Base-by-base conservation (phyloP, 108 stramenopile species). In the Nannochloropsis gaditana region DNA sequence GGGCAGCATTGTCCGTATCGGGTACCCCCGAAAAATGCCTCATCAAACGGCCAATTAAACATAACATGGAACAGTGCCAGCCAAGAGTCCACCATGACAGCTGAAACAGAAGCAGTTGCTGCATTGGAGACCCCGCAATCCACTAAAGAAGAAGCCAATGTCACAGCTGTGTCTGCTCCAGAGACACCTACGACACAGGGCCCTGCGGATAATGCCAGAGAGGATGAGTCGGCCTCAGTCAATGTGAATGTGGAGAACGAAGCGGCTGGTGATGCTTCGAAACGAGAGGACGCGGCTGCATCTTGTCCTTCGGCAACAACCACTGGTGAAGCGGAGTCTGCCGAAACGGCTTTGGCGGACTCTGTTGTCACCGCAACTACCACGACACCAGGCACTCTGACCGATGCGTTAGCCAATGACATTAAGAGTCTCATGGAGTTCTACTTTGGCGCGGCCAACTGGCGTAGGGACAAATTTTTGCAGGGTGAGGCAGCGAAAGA, bases 391-490 rank as follows among this genome's bases (percentile, higher is more conserved):
- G 59, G 19, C 59, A 15, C 59, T 15, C 59, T 73, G 59, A 73
- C 59, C 59, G 59, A 15, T n/a, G 59, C 59, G 59, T n/a, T n/a
- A n/a, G n/a, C 59, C 15, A 6, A 15, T 15, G 59, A 73, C 19
- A 15, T 73, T n/a, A 73, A 73, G 59, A n/a, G 19, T 73, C 86
- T 82, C 45, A 81, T 86, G 45, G 86, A 86, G 82, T 86, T 86
- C 47, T 86, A 86, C 83, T 86, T 86, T 31, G 81, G 82, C 44
- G 83, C 81, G 17, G 82, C 82, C 47, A 86, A 86, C 47, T 86
- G 41, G 42, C 86, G 86, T 31, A 11, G 42, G 42, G 86, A 86
- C 83, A 86, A 81, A 31, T 86, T 86, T 11, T 31, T 86, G 3
- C 82, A 45, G 11, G 86, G 45, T 21, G 86, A 81, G 43, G 86